Evolutionary conservation across 2,329 filamentous ascomycete genomes (phyloP).

Genomic region (Gnomoniopsis sp.): DNA sequence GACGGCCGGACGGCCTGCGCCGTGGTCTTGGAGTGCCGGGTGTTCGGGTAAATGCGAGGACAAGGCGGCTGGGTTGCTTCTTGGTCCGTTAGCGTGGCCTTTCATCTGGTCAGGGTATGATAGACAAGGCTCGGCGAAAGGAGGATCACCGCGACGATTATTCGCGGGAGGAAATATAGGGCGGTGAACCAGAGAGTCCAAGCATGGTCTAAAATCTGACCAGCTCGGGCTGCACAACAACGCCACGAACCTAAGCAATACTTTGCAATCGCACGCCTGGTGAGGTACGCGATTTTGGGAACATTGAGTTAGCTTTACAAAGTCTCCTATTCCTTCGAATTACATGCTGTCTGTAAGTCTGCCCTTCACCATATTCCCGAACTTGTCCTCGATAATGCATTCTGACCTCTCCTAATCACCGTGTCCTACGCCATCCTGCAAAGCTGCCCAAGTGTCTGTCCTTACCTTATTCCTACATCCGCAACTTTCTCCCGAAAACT

Average conservation of each 20-base stretch:
- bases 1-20: not conserved
- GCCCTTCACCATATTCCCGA: not conserved
- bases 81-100: not conserved
- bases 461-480: not conserved
- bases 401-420: not conserved
- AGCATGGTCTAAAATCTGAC: too few species aligned
- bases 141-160: too few species aligned
- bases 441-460: not conserved
- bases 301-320: too few species aligned
- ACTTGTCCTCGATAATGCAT: not conserved
- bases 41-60: conserved; percentile 7
- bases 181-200: too few species aligned
- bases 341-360: not conserved
- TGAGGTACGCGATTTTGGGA: too few species aligned
- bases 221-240: too few species aligned
- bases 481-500: not conserved
- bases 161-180: too few species aligned
- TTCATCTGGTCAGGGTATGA: too few species aligned
- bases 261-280: too few species aligned
- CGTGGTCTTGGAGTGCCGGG: not conserved
- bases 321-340: not conserved
- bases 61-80: not conserved
- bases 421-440: not conserved
- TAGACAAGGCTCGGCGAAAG: too few species aligned
- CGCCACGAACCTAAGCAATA: too few species aligned